These are phyloP conservation scores for Simplicillium sp. DNA, from an alignment of 2,329 filamentous ascomycete genomes.

Conservation along the genomic window DNA sequence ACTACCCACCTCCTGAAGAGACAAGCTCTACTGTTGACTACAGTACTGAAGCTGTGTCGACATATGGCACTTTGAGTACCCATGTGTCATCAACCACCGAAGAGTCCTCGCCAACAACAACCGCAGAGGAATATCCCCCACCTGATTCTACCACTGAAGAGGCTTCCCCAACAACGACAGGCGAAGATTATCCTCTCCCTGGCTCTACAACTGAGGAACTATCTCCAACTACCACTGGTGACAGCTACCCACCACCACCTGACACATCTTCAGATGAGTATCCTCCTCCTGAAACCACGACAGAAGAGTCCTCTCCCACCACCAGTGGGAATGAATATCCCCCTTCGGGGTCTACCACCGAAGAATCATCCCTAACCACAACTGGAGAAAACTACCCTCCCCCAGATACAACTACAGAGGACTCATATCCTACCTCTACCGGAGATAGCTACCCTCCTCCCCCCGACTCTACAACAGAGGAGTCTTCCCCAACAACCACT, in stretches of 20 bases:
- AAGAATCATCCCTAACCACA: not conserved
- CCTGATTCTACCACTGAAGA: not conserved
- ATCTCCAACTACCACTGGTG: constrained; percentile 1
- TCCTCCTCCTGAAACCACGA: too few relatives aligned
- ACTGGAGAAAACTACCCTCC: not conserved
- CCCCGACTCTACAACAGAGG: not conserved
- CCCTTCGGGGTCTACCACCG: not conserved
- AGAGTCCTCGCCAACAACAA: not conserved
- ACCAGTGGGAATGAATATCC: too few relatives aligned
- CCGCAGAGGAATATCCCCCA: not conserved
- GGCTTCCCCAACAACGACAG: not conserved
- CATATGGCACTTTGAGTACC: too few relatives aligned
- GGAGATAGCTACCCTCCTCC: not conserved
- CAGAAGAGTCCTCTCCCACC: not conserved
- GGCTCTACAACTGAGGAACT: not conserved
- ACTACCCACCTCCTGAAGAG: not conserved
- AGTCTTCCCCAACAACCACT: not conserved
- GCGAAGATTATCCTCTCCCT: too few relatives aligned
- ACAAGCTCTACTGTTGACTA: not conserved
- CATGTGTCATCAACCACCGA: not conserved
- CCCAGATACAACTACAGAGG: not conserved
- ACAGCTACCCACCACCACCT: too few relatives aligned
- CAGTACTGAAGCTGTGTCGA: not conserved
- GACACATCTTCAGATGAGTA: too few relatives aligned
- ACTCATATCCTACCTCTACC: too few relatives aligned